A percentile compares a stretch with the other conserved stretches of the same genome.
Conservation (phyloP, 2,329 filamentous ascomycete genomes). For the Pseudomassariella vexata region DNA sequence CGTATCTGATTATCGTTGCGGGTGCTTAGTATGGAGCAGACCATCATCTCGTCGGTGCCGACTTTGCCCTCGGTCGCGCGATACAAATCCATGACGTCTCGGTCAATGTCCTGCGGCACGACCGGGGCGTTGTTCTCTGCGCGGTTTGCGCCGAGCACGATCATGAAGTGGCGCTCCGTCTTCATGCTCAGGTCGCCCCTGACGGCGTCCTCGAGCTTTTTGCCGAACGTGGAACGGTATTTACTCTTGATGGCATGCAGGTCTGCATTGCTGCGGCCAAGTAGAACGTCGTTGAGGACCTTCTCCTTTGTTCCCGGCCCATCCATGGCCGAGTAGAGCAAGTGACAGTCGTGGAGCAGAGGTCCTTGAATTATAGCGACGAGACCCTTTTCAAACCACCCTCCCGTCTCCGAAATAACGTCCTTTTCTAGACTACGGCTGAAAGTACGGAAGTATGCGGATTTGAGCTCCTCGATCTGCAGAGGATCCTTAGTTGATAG, state of each 20-base stretch:
- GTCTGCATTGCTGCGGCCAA: constrained; percentile 81
- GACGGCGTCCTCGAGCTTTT: constrained; percentile 65
- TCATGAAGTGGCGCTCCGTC: constrained; percentile 78
- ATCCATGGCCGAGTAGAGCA: constrained; percentile 65
- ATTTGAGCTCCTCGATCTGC: constrained; percentile 64
- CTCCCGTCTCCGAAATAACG: constrained; percentile 69
- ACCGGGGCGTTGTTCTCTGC: constrained; percentile 74
- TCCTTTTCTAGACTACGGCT: constrained; percentile 68
- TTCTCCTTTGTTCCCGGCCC: constrained; percentile 82
- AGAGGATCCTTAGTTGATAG: constrained; percentile 71
- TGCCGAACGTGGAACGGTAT: constrained; percentile 64
- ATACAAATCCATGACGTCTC: constrained; percentile 72
- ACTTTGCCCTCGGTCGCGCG: constrained; percentile 67
- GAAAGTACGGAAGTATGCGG: constrained; percentile 59
- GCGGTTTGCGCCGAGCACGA: constrained; percentile 69
- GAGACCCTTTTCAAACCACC: constrained; percentile 69
- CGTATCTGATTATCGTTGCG: constrained; percentile 79
- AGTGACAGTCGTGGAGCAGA: constrained; percentile 67
- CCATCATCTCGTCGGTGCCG: constrained; percentile 68
- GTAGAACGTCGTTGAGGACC: constrained; percentile 79
- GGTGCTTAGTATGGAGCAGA: constrained; percentile 72
- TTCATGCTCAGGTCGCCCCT: constrained; percentile 77
- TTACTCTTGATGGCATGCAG: constrained; percentile 76
- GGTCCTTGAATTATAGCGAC: constrained; percentile 74
- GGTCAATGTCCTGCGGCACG: constrained; percentile 65